Evolutionary conservation across 1,284 basidiomycete species (phyloP).

Genomic region (Leccinum insolens): DNA sequence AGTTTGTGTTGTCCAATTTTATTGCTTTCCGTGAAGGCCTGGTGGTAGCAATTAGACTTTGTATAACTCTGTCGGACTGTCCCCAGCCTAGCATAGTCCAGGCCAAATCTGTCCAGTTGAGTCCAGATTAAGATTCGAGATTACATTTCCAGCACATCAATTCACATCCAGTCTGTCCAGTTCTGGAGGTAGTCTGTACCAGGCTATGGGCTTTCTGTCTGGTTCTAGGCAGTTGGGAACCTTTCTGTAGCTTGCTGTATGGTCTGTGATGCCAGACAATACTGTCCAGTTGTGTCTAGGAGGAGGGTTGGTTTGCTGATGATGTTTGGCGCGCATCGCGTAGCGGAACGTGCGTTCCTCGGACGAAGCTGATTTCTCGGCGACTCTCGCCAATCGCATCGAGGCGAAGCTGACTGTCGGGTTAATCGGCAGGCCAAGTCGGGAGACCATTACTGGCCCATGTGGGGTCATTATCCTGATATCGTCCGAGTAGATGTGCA

Average conservation of each 20-base stretch:
- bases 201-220: not conserved
- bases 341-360: no score
- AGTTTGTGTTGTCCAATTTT: not conserved
- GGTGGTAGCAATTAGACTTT: no score
- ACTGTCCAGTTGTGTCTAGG: not conserved
- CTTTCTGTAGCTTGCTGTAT: not conserved
- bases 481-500: no score
- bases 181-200: not conserved
- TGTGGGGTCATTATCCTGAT: no score
- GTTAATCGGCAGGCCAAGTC: no score
- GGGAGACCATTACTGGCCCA: no score
- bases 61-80: no score
- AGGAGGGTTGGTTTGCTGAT: not conserved
- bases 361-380: no score
- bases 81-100: not conserved
- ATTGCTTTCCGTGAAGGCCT: not conserved
- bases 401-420: no score
- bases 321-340: no score
- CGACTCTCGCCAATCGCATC: no score
- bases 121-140: not conserved
- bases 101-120: not conserved
- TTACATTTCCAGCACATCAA: not conserved
- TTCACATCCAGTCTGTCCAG: not conserved
- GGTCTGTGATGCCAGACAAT: not conserved
- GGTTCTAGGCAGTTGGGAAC: not conserved